Percentiles rank a stretch among this genome's conserved stretches.
These are phyloP conservation scores for Pyrenula aspistea DNA, from an alignment of 495 filamentous ascomycete genomes.

Conservation along the genomic window DNA sequence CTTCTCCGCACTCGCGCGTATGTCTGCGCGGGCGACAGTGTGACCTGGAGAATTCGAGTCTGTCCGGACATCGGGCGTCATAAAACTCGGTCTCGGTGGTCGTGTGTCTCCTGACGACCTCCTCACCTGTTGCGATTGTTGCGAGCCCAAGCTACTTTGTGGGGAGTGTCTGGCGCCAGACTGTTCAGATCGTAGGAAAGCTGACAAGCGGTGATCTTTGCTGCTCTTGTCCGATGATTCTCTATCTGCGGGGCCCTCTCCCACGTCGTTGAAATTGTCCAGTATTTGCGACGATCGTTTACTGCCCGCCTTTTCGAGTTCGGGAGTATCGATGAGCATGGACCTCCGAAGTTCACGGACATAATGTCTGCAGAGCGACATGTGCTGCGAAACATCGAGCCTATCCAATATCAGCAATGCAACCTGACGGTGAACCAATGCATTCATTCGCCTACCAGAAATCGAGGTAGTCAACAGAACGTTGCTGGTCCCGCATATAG, in stretches of 20 bases:
- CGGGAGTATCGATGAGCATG: conserved; percentile 84
- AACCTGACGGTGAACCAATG: neutral
- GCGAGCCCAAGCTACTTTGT: conserved; percentile 50
- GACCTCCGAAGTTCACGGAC: conserved; percentile 90
- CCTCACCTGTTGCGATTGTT: conserved; percentile 24
- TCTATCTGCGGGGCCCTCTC: conserved; percentile 40
- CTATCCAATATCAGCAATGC: conserved; percentile 28
- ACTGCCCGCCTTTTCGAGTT: conserved; percentile 68
- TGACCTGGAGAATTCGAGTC: conserved; percentile 63
- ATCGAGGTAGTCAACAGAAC: conserved; percentile 94
- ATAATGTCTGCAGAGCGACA: conserved; percentile 95
- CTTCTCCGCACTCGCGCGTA: conserved; percentile 88
- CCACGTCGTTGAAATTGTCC: conserved; percentile 57
- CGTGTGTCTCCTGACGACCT: conserved; percentile 33
- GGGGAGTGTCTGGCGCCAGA: conserved; percentile 47
- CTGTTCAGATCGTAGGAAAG: conserved; percentile 73
- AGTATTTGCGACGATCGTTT: conserved; percentile 73
- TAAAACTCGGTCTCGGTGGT: conserved; percentile 56
- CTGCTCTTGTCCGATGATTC: conserved; percentile 46
- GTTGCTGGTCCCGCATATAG: conserved; percentile 97
- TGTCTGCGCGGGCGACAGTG: conserved; percentile 73
- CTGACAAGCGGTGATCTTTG: conserved; percentile 79
- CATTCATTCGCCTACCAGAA: conserved; percentile 68
- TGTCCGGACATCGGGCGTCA: conserved; percentile 37
- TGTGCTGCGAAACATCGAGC: conserved; percentile 98